Conservation (phyloP, 2,329 filamentous ascomycete species). For the Fusarium praegraminearum region DNA sequence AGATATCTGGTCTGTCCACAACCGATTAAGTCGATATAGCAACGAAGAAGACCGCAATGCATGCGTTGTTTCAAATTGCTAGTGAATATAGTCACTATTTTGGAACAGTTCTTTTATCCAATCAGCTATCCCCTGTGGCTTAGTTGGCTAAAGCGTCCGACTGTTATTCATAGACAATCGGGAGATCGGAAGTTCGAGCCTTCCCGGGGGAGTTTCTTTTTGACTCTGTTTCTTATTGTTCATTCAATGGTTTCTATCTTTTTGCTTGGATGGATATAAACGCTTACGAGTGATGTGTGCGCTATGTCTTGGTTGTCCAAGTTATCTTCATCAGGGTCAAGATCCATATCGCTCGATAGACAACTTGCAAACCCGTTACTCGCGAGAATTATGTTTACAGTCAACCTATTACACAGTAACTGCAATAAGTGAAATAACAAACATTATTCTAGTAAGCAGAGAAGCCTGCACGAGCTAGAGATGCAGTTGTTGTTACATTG, state of each 20-base stretch:
- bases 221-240: background rate
- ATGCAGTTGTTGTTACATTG: background rate
- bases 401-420: too few relatives aligned
- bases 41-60: background rate
- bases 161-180: constrained; percentile 46
- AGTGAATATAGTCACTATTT: background rate
- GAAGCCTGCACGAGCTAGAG: background rate
- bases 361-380: background rate
- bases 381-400: background rate
- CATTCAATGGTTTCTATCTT: background rate
- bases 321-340: too few relatives aligned
- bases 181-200: constrained; percentile 50
- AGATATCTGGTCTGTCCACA: background rate
- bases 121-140: constrained; percentile 43
- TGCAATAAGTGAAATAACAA: background rate
- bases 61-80: rapidly evolving
- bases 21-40: background rate
- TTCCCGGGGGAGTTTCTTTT: constrained; percentile 46
- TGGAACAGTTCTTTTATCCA: background rate
- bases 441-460: background rate
- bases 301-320: background rate
- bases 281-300: background rate
- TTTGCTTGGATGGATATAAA: background rate
- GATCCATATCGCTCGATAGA: too few relatives aligned
- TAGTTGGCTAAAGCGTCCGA: constrained; percentile 46